Conservation (phyloP, 2,329 filamentous ascomycete species). For the Graphiopsis chlorocephala region DNA sequence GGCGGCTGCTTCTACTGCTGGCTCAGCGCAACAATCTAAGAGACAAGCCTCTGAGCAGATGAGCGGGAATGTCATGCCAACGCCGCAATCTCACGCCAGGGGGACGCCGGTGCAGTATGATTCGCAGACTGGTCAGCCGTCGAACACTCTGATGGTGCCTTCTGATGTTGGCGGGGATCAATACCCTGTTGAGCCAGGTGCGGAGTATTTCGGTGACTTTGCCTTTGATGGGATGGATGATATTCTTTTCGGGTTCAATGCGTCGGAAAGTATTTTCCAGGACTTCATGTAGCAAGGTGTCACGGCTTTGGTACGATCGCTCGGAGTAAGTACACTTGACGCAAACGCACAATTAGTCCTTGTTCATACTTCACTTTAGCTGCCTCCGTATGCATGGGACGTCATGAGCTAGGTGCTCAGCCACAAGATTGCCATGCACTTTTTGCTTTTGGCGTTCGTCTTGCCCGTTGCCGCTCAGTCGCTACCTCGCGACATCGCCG, state of each 20-base stretch:
- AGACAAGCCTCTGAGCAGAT: background rate
- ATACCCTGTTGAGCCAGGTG: background rate
- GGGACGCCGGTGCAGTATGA: background rate
- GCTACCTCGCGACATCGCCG: too few species aligned
- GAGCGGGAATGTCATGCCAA: background rate
- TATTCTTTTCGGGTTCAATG: constrained; percentile 35
- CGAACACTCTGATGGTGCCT: background rate
- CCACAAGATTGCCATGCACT: too few species aligned
- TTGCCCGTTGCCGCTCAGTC: too few species aligned
- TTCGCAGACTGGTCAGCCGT: background rate
- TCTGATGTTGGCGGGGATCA: background rate
- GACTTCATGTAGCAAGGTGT: constrained; percentile 7
- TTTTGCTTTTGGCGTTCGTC: too few species aligned
- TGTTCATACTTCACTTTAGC: too few species aligned
- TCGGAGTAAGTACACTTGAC: too few species aligned
- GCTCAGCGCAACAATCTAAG: background rate
- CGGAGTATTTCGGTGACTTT: constrained; percentile 13
- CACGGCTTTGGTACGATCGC: background rate
- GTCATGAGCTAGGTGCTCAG: too few species aligned
- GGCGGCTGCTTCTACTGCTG: background rate
- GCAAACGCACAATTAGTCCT: too few species aligned
- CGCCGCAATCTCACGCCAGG: background rate
- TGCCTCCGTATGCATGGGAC: too few species aligned
- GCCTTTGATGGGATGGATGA: constrained; percentile 25
- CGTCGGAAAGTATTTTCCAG: constrained; percentile 23